A percentile compares a stretch with the other conserved stretches of the same genome.
Conservation (phyloP, 2,329 filamentous ascomycete genomes). For the Mollisia scopiformis region DNA sequence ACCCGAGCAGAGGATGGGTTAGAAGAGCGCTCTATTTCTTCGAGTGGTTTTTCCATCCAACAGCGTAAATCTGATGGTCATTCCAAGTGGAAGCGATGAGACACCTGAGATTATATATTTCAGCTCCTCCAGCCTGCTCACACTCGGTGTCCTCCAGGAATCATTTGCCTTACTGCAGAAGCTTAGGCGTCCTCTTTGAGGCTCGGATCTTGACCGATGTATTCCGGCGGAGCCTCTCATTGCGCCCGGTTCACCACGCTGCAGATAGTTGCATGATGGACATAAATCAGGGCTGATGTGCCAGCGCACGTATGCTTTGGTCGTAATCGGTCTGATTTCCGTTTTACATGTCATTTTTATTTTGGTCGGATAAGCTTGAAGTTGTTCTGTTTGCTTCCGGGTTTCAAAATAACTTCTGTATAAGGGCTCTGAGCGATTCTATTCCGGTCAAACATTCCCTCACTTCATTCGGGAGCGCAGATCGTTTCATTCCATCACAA, state of each 20-base stretch:
- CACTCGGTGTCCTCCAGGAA: neutral
- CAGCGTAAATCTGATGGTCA: too few species aligned
- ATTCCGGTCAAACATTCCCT: too few species aligned
- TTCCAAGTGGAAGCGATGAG: too few species aligned
- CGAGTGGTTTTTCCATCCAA: too few species aligned
- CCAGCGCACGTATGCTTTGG: neutral
- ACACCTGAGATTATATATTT: neutral
- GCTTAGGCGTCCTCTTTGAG: slow-evolving; percentile 3
- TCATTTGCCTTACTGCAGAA: neutral
- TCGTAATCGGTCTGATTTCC: neutral
- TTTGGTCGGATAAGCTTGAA: neutral
- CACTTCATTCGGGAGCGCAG: too few species aligned
- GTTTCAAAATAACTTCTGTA: too few species aligned
- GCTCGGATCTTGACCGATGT: slow-evolving; percentile 5
- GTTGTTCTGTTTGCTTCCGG: too few species aligned
- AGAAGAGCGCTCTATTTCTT: too few species aligned
- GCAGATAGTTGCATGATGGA: neutral
- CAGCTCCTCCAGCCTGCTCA: neutral
- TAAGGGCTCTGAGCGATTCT: too few species aligned
- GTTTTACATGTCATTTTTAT: neutral
- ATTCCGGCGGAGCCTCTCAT: slow-evolving; percentile 3
- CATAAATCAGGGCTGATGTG: neutral
- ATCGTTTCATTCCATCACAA: too few species aligned
- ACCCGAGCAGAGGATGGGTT: too few species aligned
- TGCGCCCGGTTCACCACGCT: neutral